phyloP scores from a whole-genome alignment of 2,329 filamentous ascomycete species.

The Plectosphaerella cucumerina region DNA sequence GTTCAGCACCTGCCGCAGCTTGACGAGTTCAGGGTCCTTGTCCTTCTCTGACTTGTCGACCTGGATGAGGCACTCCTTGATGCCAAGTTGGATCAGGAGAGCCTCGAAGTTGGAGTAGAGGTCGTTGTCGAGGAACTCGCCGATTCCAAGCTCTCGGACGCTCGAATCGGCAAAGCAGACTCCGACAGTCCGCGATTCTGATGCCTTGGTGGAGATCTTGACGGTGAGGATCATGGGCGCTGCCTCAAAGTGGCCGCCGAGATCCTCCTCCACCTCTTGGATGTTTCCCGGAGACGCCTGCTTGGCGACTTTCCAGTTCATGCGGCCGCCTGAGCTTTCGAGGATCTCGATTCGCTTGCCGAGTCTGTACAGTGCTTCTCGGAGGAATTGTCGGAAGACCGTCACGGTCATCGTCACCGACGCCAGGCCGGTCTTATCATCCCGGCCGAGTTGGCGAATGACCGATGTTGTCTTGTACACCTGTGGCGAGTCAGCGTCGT shows the following conservation, averaged over 20 bases:
- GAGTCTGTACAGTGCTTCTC: slow-evolving; percentile 87
- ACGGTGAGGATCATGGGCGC: slow-evolving; percentile 94
- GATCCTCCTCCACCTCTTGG: slow-evolving; percentile 93
- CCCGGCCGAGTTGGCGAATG: slow-evolving; percentile 80
- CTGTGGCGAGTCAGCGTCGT: slow-evolving; percentile 29
- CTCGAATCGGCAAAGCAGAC: slow-evolving; percentile 98
- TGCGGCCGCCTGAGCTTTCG: slow-evolving; percentile 68
- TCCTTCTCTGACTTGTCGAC: slow-evolving; percentile 74
- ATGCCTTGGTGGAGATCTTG: slow-evolving; percentile 84
- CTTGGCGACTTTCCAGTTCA: slow-evolving; percentile 89
- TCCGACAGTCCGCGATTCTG: slow-evolving; percentile 80
- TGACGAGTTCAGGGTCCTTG: slow-evolving; percentile 83
- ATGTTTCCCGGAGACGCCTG: slow-evolving; percentile 93
- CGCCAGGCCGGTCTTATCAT: slow-evolving; percentile 76
- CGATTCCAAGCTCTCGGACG: slow-evolving; percentile 90
- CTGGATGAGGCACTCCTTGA: slow-evolving; percentile 89
- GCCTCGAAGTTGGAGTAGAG: slow-evolving; percentile 98
- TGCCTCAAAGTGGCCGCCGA: slow-evolving; percentile 79
- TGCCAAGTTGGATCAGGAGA: slow-evolving; percentile 89
- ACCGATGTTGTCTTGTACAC: slow-evolving; percentile 98
- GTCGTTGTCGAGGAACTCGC: slow-evolving; percentile 98
- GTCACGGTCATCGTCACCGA: slow-evolving; percentile 96
- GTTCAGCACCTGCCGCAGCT: slow-evolving; percentile 84
- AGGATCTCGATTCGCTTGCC: slow-evolving; percentile 92
- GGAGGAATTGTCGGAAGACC: slow-evolving; percentile 91